These are phyloP conservation scores for Casuarina glauca DNA, from an alignment of 306 rosid species.

Conservation along the genomic window DNA sequence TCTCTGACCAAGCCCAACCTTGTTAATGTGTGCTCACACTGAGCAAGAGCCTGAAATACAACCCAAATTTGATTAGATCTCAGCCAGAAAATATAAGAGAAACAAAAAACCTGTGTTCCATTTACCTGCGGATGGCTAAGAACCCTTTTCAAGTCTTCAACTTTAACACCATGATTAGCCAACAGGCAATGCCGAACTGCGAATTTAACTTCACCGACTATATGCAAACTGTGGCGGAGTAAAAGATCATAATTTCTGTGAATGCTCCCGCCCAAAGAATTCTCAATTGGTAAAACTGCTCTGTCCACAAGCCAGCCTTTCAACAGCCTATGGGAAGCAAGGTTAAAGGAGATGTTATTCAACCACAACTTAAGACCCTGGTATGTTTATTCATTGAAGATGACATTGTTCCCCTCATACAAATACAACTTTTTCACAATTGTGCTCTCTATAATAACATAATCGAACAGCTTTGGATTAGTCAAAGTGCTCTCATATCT, in stretches of 20 bases:
- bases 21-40: conserved; percentile 90
- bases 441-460: neutral
- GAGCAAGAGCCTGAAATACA: conserved; percentile 89
- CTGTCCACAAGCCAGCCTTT: conserved; percentile 93
- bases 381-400: neutral
- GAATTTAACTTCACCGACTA: conserved; percentile 94
- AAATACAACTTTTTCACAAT: neutral
- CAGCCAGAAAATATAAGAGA: neutral
- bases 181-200: conserved; percentile 89
- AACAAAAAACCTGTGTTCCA: conserved; percentile 16
- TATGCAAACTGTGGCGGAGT: conserved; percentile 86
- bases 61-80: conserved; percentile 24
- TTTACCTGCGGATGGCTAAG: conserved; percentile 94
- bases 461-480: neutral
- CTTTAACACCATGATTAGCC: conserved; percentile 79
- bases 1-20: conserved; percentile 79
- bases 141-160: conserved; percentile 72
- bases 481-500: neutral
- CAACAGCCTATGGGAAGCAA: conserved; percentile 65
- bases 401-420: neutral
- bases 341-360: conserved; percentile 5
- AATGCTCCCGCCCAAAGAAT: conserved; percentile 96
- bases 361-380: conserved; percentile 11
- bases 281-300: conserved; percentile 96
- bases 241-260: conserved; percentile 96